Percentiles rank a stretch among this genome's conserved stretches.
Evolutionary conservation across 345 rosid genomes (phyloP).

Genomic region (Sonneratia caseolaris): DNA sequence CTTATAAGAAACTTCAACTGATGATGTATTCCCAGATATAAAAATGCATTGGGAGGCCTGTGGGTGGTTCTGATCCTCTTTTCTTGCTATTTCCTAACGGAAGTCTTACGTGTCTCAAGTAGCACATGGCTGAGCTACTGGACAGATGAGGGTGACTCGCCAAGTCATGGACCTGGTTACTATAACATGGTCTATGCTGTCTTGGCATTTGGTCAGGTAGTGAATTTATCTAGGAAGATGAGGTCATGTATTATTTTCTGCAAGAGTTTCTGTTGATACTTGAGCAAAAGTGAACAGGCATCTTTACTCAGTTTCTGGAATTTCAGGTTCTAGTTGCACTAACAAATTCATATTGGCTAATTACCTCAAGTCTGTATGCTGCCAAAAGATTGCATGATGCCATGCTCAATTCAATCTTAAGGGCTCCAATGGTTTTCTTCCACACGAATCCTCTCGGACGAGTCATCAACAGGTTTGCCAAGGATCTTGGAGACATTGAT

Average conservation of each 20-base stretch:
- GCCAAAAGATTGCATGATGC: constrained; percentile 75
- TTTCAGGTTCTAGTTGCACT: constrained; percentile 66
- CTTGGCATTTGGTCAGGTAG: constrained; percentile 73
- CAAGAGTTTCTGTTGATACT: too few species aligned
- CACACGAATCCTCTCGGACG: constrained; percentile 90
- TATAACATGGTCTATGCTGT: constrained; percentile 54
- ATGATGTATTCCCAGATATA: constrained; percentile 43
- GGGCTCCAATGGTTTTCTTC: constrained; percentile 93
- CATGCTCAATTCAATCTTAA: constrained; percentile 67
- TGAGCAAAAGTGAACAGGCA: too few species aligned
- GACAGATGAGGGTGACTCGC: constrained; percentile 62
- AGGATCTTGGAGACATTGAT: constrained; percentile 87
- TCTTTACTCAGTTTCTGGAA: constrained; percentile 6
- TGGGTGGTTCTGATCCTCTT: constrained; percentile 76
- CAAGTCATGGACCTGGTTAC: constrained; percentile 41
- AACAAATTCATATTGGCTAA: constrained; percentile 76
- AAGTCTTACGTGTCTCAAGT: constrained; percentile 69
- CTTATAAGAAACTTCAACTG: too few species aligned
- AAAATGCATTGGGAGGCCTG: constrained; percentile 81
- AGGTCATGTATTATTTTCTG: too few species aligned
- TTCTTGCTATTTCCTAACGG: constrained; percentile 58
- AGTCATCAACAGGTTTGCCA: constrained; percentile 83
- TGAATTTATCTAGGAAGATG: too few species aligned
- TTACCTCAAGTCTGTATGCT: constrained; percentile 69
- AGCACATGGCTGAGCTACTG: constrained; percentile 91